phyloP scores from a whole-genome alignment of 2,329 filamentous ascomycete genomes.

The Cladophialophora exuberans region DNA sequence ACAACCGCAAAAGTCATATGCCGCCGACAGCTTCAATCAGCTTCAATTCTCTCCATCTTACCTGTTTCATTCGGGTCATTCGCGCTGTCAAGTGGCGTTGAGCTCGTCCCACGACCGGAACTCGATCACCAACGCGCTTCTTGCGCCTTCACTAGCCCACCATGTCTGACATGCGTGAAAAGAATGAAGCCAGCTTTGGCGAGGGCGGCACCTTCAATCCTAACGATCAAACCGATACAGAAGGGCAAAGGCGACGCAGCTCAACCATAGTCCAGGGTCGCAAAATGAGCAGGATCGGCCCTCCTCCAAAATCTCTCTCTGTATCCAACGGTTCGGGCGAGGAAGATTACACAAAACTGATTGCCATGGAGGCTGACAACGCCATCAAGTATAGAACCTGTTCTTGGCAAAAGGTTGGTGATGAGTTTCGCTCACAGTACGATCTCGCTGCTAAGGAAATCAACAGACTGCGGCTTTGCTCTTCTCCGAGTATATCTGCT shows the following conservation, averaged over 20 bases:
- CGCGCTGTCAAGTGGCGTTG: constrained; percentile 35
- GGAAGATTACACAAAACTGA: constrained; percentile 57
- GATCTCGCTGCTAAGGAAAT: not conserved
- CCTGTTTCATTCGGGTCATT: constrained; percentile 34
- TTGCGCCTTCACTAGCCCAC: constrained; percentile 2
- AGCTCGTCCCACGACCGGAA: constrained; percentile 7
- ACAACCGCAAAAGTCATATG: constrained; percentile 26
- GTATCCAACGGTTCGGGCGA: constrained; percentile 35
- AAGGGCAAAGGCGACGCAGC: constrained; percentile 13
- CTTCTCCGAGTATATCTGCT: constrained; percentile 93
- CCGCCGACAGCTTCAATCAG: constrained; percentile 18
- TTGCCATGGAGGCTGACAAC: constrained; percentile 74
- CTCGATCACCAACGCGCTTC: not conserved
- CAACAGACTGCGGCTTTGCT: constrained; percentile 78
- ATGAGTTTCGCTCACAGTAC: not conserved
- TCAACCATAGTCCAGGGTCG: constrained; percentile 29
- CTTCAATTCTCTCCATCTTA: constrained; percentile 31
- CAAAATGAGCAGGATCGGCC: constrained; percentile 33
- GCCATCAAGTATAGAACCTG: constrained; percentile 91
- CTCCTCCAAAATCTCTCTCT: constrained; percentile 29
- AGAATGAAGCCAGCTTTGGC: constrained; percentile 21
- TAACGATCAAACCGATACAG: constrained; percentile 19
- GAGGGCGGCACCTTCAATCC: constrained; percentile 17
- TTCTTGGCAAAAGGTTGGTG: constrained; percentile 79
- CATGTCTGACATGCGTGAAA: constrained; percentile 28